Conservation (phyloP, 768 basidiomycete genomes). For the Auriculariales sp. region DNA sequence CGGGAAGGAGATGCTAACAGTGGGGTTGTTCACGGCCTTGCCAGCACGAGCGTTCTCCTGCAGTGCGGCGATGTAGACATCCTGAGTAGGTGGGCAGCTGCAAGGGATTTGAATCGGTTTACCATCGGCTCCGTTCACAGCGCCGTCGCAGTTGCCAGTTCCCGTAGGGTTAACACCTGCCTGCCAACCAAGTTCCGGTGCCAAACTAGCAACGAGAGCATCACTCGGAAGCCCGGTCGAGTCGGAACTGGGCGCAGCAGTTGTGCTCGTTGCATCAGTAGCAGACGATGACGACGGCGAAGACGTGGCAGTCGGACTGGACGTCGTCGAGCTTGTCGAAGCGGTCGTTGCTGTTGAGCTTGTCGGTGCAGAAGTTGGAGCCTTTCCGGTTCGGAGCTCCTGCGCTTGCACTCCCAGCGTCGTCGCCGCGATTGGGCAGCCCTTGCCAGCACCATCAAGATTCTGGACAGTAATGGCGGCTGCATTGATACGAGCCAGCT, state of each 20-base stretch:
- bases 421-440: slow-evolving; percentile 5
- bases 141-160: slow-evolving; percentile 56
- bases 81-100: slow-evolving; percentile 43
- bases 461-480: slow-evolving; percentile 15
- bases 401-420: neutral
- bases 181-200: slow-evolving; percentile 42
- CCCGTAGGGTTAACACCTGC: slow-evolving; percentile 50
- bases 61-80: slow-evolving; percentile 35
- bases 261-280: neutral
- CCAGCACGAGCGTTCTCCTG: slow-evolving; percentile 46
- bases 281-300: neutral
- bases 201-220: slow-evolving; percentile 18
- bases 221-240: neutral
- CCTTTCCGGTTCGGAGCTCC: neutral
- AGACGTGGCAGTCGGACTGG: neutral
- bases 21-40: slow-evolving; percentile 49
- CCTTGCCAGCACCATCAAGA: slow-evolving; percentile 7
- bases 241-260: neutral
- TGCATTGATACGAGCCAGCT: slow-evolving; percentile 12
- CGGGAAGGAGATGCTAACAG: slow-evolving; percentile 45
- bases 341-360: neutral
- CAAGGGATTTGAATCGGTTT: slow-evolving; percentile 48
- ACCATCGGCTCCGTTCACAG: slow-evolving; percentile 40
- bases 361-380: neutral
- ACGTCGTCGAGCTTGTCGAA: neutral